phyloP scores from a whole-genome alignment of 495 filamentous ascomycete genomes.

The Massariosphaeria phaeospora region DNA sequence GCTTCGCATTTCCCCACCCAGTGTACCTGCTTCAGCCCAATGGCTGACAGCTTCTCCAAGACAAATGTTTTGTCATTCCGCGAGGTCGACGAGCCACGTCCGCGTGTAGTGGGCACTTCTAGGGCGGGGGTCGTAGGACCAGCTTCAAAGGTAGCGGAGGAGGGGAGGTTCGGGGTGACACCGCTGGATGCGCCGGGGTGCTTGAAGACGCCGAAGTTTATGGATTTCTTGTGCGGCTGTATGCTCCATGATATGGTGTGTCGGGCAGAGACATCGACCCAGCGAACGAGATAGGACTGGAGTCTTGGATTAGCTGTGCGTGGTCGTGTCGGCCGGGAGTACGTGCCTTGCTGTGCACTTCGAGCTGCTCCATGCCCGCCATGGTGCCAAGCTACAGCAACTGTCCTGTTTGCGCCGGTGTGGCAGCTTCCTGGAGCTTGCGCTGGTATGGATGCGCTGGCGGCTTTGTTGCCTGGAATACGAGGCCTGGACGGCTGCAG shows the following conservation, averaged over 20 bases:
- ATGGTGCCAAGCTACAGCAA: constrained; percentile 43
- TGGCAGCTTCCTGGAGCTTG: neutral
- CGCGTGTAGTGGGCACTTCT: constrained; percentile 38
- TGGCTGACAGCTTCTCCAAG: constrained; percentile 73
- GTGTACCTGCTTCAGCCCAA: constrained; percentile 78
- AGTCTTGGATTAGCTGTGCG: constrained; percentile 7
- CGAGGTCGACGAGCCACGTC: constrained; percentile 33
- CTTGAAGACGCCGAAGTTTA: constrained; percentile 97
- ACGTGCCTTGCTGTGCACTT: constrained; percentile 93
- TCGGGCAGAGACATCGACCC: constrained; percentile 82
- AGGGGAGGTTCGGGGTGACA: constrained; percentile 48
- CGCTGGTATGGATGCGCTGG: neutral
- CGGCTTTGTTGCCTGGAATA: neutral
- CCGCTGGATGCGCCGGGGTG: constrained; percentile 69
- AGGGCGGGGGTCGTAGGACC: constrained; percentile 41
- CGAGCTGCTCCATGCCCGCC: constrained; percentile 94
- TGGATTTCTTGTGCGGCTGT: constrained; percentile 93
- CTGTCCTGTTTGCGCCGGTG: neutral
- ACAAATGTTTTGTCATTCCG: constrained; percentile 55
- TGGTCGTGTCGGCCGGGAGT: neutral
- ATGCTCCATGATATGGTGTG: constrained; percentile 97
- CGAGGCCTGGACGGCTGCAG: neutral
- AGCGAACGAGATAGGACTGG: constrained; percentile 95
- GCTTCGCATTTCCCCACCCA: constrained; percentile 95
- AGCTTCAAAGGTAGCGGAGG: constrained; percentile 46